These are phyloP conservation scores for Nicotiana undulata DNA, from an alignment of 257 asterid genomes.

Conservation along the genomic window DNA sequence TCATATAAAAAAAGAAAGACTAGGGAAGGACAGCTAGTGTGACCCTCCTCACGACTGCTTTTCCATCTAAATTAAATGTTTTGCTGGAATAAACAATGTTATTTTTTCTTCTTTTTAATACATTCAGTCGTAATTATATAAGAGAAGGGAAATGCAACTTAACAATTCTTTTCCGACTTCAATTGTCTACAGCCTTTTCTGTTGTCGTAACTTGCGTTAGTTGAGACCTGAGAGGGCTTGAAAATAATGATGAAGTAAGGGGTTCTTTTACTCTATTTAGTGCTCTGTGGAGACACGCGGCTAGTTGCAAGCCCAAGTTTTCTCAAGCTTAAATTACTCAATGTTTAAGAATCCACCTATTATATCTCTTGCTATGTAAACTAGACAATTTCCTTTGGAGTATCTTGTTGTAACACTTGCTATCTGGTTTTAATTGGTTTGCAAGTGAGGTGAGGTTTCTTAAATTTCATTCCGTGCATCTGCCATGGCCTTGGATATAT, in stretches of 20 bases:
- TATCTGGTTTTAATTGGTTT: background rate
- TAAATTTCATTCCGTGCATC: background rate
- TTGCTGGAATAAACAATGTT: background rate
- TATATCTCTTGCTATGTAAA: background rate
- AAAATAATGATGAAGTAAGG: background rate
- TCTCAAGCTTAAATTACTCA: background rate
- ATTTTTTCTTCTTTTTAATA: background rate
- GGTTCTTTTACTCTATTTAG: background rate
- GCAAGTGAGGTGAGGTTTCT: background rate
- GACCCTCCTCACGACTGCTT: background rate
- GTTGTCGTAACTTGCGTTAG: background rate
- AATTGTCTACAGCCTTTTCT: background rate
- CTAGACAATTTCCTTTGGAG: background rate
- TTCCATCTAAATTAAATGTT: background rate
- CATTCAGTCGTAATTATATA: background rate
- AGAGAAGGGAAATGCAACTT: background rate
- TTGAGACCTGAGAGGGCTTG: background rate
- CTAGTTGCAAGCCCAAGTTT: no score
- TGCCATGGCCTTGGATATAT: background rate
- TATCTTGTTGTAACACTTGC: background rate
- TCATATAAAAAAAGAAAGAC: background rate
- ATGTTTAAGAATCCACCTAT: background rate
- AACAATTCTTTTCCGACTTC: background rate
- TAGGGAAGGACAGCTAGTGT: background rate
- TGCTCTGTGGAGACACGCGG: background rate